These are phyloP conservation scores for Russula olivacea DNA, from an alignment of 768 basidiomycete genomes.

Conservation along the genomic window DNA sequence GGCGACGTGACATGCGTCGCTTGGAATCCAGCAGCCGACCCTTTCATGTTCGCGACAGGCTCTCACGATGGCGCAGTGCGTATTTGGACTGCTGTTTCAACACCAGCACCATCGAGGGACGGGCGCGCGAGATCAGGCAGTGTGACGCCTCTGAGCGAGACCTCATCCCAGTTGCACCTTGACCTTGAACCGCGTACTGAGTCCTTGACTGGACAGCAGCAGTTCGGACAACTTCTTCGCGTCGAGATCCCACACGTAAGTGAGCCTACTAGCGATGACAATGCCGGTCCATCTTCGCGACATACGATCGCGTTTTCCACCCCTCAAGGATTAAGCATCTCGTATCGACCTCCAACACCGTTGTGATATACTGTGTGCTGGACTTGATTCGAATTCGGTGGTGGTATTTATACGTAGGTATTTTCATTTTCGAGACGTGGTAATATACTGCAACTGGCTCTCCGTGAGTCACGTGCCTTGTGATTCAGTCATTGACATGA, in stretches of 20 bases:
- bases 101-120: constrained; percentile 10
- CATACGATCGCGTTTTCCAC: constrained; percentile 13
- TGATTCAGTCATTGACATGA: neutral
- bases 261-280: constrained; percentile 11
- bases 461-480: neutral
- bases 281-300: constrained; percentile 4
- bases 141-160: constrained; percentile 18
- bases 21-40: constrained; percentile 66
- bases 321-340: constrained; percentile 2
- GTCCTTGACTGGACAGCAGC: constrained; percentile 10
- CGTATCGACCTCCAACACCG: neutral
- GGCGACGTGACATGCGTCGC: constrained; percentile 72
- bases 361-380: neutral
- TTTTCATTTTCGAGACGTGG: neutral
- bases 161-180: constrained; percentile 14
- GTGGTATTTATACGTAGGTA: neutral
- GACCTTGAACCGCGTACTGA: constrained; percentile 17
- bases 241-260: neutral
- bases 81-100: constrained; percentile 57
- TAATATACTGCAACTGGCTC: neutral
- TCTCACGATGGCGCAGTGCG: constrained; percentile 71
- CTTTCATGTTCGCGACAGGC: constrained; percentile 68
- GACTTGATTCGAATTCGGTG: neutral
- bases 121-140: constrained; percentile 14
- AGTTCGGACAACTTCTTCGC: constrained; percentile 1